These are phyloP conservation scores for Dillenia turbinata DNA, from an alignment of 164 flowering plant genomes.

Conservation along the genomic window DNA sequence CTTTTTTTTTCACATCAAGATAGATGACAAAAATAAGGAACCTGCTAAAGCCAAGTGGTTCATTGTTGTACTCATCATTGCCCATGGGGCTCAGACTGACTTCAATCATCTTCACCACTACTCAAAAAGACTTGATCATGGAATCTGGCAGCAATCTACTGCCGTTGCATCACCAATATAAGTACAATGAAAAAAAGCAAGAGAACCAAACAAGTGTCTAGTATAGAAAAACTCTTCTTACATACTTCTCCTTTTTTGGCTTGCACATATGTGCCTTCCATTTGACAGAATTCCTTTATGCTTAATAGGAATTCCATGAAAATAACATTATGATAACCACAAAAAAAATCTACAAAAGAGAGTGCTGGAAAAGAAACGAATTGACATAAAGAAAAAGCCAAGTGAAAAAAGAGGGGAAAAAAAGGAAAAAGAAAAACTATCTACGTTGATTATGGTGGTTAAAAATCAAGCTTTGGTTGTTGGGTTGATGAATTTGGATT, in stretches of 20 bases:
- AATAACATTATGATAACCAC: conserved; percentile 11
- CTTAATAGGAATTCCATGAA: conserved; percentile 17
- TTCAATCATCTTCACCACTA: conserved; percentile 15
- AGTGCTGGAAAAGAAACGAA: conserved; percentile 1
- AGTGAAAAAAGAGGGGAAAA: background rate
- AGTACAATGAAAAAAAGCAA: conserved; percentile 3
- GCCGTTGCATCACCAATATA: conserved; percentile 8
- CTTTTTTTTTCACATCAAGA: no score
- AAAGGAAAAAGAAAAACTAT: background rate
- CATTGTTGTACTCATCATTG: conserved; percentile 4
- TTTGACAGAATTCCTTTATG: conserved; percentile 11
- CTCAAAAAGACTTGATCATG: conserved; percentile 1
- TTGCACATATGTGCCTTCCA: background rate
- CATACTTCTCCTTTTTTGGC: background rate
- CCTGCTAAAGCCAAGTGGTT: no score
- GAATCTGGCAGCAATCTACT: background rate
- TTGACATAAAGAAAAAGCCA: background rate
- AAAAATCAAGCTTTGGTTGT: conserved; percentile 45
- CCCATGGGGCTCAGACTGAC: background rate
- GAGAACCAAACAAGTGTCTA: background rate
- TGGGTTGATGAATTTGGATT: conserved; percentile 24
- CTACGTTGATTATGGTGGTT: conserved; percentile 15
- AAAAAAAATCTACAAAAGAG: no score
- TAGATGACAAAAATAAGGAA: background rate
- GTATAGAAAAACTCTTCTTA: conserved; percentile 1